phyloP scores from a whole-genome alignment of 2,329 filamentous ascomycete species.

The Fusarium sp. region DNA sequence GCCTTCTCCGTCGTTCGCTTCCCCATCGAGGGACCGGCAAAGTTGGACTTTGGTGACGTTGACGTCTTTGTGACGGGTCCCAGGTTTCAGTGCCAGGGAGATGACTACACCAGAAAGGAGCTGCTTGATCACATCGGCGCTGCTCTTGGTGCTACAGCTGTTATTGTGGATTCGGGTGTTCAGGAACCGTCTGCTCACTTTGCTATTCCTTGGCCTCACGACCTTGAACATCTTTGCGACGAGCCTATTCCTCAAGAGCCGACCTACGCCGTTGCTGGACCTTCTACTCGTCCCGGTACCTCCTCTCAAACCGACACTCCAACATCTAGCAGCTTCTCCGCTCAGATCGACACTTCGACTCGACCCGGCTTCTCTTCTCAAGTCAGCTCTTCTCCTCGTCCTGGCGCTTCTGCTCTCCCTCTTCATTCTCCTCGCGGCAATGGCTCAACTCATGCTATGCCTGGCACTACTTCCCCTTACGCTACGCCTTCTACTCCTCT shows the following conservation, averaged over 20 bases:
- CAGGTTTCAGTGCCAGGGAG: constrained; percentile 15
- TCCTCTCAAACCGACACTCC: background rate
- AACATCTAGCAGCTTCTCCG: background rate
- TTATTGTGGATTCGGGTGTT: constrained; percentile 45
- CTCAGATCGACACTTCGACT: background rate
- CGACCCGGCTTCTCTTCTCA: background rate
- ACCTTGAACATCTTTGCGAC: constrained; percentile 11
- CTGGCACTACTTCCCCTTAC: background rate
- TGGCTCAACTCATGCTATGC: background rate
- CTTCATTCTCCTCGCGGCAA: background rate
- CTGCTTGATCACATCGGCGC: constrained; percentile 32
- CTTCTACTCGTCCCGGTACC: background rate
- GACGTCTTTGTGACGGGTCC: constrained; percentile 72
- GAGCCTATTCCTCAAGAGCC: background rate
- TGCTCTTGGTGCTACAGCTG: constrained; percentile 59
- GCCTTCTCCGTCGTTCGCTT: constrained; percentile 68
- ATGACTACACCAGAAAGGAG: constrained; percentile 46
- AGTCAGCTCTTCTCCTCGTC: background rate
- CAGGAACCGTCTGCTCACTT: constrained; percentile 54
- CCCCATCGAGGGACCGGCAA: constrained; percentile 77
- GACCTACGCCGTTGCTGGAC: background rate
- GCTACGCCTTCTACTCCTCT: background rate
- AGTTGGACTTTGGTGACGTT: constrained; percentile 77
- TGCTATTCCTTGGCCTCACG: constrained; percentile 67
- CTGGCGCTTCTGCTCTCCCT: background rate